phyloP scores from a whole-genome alignment of 495 filamentous ascomycete species.

The Podospora pseudocomata region DNA sequence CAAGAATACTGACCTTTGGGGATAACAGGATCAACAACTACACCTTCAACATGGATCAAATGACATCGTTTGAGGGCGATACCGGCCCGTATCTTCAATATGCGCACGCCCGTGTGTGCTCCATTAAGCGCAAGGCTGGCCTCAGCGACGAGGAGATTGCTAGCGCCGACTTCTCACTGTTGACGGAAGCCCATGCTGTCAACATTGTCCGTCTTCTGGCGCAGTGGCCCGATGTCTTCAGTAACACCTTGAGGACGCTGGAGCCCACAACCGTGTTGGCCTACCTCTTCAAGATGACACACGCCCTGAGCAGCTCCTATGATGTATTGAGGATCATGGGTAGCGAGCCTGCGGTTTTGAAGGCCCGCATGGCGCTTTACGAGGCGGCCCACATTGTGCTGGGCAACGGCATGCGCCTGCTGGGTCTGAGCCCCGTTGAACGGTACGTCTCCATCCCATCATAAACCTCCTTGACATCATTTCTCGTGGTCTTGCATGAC shows the following conservation, averaged over 20 bases:
- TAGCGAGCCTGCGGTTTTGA: conserved; percentile 64
- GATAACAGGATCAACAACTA: conserved; percentile 57
- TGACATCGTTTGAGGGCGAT: conserved; percentile 69
- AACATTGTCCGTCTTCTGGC: conserved; percentile 59
- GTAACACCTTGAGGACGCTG: conserved; percentile 60
- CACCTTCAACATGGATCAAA: conserved; percentile 58
- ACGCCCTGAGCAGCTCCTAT: conserved; percentile 77
- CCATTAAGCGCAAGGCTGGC: conserved; percentile 53
- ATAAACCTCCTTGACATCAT: neutral
- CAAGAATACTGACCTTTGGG: neutral
- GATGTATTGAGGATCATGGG: conserved; percentile 77
- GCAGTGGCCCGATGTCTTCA: conserved; percentile 62
- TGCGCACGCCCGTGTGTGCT: conserved; percentile 61
- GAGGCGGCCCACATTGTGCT: conserved; percentile 73
- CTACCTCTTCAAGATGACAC: conserved; percentile 88
- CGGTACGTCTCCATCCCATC: conserved; percentile 36
- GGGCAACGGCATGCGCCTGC: conserved; percentile 77
- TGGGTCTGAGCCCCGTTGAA: conserved; percentile 74
- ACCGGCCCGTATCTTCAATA: conserved; percentile 70
- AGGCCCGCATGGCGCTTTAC: conserved; percentile 79
- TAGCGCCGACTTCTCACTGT: conserved; percentile 54
- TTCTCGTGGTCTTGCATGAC: neutral
- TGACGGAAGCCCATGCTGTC: conserved; percentile 56
- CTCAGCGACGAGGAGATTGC: conserved; percentile 52
- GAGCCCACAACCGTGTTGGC: conserved; percentile 67